Evolutionary conservation across 2,329 filamentous ascomycete genomes (phyloP).

Genomic region (Tympanopsis confertula): DNA sequence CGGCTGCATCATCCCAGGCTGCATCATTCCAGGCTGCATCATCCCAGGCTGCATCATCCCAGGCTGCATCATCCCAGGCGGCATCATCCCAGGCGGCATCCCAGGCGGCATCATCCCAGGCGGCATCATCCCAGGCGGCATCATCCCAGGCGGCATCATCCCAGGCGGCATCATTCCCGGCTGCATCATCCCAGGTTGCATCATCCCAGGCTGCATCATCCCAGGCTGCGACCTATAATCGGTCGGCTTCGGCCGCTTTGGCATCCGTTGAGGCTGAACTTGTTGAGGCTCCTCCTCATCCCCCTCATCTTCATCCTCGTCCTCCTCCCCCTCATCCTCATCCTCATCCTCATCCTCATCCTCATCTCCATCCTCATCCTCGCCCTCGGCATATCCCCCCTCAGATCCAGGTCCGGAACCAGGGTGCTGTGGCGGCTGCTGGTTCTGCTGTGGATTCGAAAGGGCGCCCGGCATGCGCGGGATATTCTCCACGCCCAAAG

Average conservation of each 20-base stretch:
- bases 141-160: background rate
- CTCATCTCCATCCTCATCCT: background rate
- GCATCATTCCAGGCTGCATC: too few relatives aligned
- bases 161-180: too few relatives aligned
- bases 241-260: background rate
- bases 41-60: too few relatives aligned
- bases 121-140: background rate
- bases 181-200: background rate
- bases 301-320: background rate
- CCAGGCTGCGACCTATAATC: background rate
- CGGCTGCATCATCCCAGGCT: too few relatives aligned
- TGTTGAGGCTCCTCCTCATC: background rate
- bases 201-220: background rate
- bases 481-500: background rate
- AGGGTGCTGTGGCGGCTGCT: background rate
- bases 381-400: too few relatives aligned
- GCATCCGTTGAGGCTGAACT: background rate
- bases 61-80: too few relatives aligned
- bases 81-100: too few relatives aligned
- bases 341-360: background rate
- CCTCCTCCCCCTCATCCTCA: background rate
- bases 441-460: background rate
- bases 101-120: background rate
- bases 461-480: background rate
- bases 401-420: background rate